Base-by-base conservation (phyloP, 2,329 filamentous ascomycete species). In the Xylaria sp. region DNA sequence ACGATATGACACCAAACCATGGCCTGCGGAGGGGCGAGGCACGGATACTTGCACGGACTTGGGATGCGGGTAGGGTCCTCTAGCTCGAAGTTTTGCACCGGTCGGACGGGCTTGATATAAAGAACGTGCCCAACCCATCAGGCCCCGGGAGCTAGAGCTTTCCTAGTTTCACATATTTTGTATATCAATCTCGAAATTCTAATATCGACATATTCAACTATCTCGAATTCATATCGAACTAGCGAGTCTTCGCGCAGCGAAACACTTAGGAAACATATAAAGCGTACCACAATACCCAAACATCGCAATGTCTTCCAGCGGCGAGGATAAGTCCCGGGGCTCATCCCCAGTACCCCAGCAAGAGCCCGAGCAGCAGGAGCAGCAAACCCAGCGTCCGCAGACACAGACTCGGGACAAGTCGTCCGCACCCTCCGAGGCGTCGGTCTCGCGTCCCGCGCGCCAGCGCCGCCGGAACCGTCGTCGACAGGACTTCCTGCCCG, bases 401-500 rank as follows among this genome's bases (percentile, higher is more conserved):
- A 59, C 57, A 19, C 43, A 50, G 31, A 60, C 58, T 14, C 65
- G 62, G 4, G 62, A 67, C 33, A 60, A 63, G 19, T 67, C 65
- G 15, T 31, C n/a, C 15, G 63, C 61, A 6, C 42, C 60, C 6
- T 60, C 63, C 17, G 67, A 67, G 21, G 57, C 37, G 33, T 63
- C 61, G 5, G 56, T 54, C 19, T 66, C 66, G 5, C 63, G 65
- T 9, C 64, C 67, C 19, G 63, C 67, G 19, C 65, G 61, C 33
- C 65, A 66, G 46, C 65, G 67, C 11, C 67, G 67, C 17, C 63
- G 67, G 33, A 67, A 64, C 59, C 65, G 65, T 45, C 63, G 65
- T 3, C 52, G 59, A 4, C 60, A 61, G 15, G 58, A 65, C 40
- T 67, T 65, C 51, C 64, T 63, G 42, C 56, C 61, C 7, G 64